These are phyloP conservation scores for Fusarium incarnatum DNA, from an alignment of 2,329 filamentous ascomycete species.

Conservation along the genomic window DNA sequence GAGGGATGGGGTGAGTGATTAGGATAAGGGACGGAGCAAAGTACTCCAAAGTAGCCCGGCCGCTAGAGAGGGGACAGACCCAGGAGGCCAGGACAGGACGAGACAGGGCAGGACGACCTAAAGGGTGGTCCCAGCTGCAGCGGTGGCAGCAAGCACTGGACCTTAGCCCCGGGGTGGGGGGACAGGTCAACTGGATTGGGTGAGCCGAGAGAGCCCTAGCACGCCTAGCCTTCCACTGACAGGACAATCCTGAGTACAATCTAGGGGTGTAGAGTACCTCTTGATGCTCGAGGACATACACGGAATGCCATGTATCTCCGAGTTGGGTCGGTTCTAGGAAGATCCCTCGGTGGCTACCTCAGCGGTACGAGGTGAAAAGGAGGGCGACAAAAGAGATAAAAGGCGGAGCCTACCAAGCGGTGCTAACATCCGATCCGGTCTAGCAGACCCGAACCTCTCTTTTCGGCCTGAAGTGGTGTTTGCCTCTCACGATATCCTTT, in stretches of 20 bases:
- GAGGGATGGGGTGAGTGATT: slow-evolving; percentile 23
- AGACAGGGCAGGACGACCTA: slow-evolving; percentile 3
- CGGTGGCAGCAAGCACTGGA: slow-evolving; percentile 36
- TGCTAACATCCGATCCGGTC: slow-evolving; percentile 31
- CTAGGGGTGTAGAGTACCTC: background rate
- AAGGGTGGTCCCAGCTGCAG: slow-evolving; percentile 34
- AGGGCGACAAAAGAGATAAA: slow-evolving; percentile 41
- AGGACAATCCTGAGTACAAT: slow-evolving; percentile 15
- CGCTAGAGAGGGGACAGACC: slow-evolving; percentile 28
- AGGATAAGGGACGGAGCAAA: slow-evolving; percentile 32
- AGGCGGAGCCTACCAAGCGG: slow-evolving; percentile 34
- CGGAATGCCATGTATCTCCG: slow-evolving; percentile 32
- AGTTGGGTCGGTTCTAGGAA: slow-evolving; percentile 30
- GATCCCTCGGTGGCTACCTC: slow-evolving; percentile 34
- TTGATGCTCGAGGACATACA: slow-evolving; percentile 4
- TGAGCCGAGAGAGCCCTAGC: slow-evolving; percentile 12
- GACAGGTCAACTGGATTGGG: slow-evolving; percentile 5
- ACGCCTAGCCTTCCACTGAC: slow-evolving; percentile 30
- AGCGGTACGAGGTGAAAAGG: slow-evolving; percentile 33
- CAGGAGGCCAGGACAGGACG: slow-evolving; percentile 13
- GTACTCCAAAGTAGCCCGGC: slow-evolving; percentile 22
- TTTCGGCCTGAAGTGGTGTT: slow-evolving; percentile 18
- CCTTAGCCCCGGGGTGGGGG: slow-evolving; percentile 25
- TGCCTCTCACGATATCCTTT: slow-evolving; percentile 1
- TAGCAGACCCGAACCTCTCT: slow-evolving; percentile 26